phyloP scores from a whole-genome alignment of 768 basidiomycete species.

The Termitomyces sp. region DNA sequence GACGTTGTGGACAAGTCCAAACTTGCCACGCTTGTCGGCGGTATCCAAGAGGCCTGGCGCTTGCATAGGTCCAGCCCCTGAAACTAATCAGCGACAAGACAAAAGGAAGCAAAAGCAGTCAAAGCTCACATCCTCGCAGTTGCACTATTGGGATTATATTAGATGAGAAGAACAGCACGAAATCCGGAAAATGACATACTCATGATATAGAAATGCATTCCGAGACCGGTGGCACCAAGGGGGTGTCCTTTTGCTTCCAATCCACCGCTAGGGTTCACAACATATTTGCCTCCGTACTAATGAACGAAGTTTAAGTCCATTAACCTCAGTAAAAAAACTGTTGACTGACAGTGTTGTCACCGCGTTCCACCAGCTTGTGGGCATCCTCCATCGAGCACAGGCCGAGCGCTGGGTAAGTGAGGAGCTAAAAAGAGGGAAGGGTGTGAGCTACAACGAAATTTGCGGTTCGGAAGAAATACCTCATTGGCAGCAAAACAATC shows the following conservation, averaged over 20 bases:
- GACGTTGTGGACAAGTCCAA: conserved; percentile 77
- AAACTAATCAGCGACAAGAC: neutral
- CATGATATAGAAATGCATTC: conserved; percentile 84
- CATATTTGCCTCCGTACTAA: conserved; percentile 80
- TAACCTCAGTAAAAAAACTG: neutral
- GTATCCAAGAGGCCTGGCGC: conserved; percentile 61
- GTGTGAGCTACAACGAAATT: neutral
- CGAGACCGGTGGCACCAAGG: conserved; percentile 75
- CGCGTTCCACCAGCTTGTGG: conserved; percentile 64
- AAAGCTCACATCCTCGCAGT: conserved; percentile 54
- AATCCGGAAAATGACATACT: conserved; percentile 35
- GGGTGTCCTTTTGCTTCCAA: conserved; percentile 89
- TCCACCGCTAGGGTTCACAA: conserved; percentile 81
- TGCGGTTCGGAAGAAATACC: conserved; percentile 25
- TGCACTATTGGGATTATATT: conserved; percentile 46
- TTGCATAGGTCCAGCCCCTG: conserved; percentile 86
- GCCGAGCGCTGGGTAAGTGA: conserved; percentile 78
- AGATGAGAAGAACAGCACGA: neutral
- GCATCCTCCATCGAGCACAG: conserved; percentile 64
- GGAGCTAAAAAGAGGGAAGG: conserved; percentile 40
- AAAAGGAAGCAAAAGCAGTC: neutral
- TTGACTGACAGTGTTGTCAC: conserved; percentile 70
- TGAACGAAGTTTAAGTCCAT: neutral
- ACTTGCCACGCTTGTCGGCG: conserved; percentile 66
- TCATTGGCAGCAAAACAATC: conserved; percentile 86